Percentiles rank a stretch among this genome's conserved stretches.
These are phyloP conservation scores for Sporobolomyces pararoseus DNA, from an alignment of 768 basidiomycete genomes.

Conservation along the genomic window DNA sequence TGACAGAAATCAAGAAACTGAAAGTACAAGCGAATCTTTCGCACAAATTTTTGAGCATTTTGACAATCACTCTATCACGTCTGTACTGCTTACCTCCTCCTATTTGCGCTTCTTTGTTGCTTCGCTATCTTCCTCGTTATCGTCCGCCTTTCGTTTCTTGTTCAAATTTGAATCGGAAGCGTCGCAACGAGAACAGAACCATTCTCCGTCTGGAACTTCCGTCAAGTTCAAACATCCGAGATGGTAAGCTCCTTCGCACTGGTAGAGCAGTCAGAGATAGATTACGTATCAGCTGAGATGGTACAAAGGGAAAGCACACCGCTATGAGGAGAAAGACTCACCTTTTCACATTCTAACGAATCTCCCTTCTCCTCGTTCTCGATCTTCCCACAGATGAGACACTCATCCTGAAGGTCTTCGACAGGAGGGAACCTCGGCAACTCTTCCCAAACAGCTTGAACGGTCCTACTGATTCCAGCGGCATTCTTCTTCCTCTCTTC, in stretches of 20 bases:
- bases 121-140: neutral
- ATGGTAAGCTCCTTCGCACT: constrained; percentile 91
- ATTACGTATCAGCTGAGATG: too few relatives aligned
- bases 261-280: too few relatives aligned
- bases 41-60: too few relatives aligned
- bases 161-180: neutral
- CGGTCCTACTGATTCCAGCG: constrained; percentile 16
- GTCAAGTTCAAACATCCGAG: constrained; percentile 70
- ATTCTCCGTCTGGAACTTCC: constrained; percentile 67
- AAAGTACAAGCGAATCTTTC: too few relatives aligned
- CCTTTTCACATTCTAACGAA: constrained; percentile 88
- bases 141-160: constrained; percentile 13
- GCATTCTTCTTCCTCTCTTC: constrained; percentile 4
- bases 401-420: constrained; percentile 63
- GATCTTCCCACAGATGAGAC: constrained; percentile 62
- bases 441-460: constrained; percentile 65
- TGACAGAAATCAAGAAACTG: too few relatives aligned
- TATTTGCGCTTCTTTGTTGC: constrained; percentile 13
- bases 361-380: constrained; percentile 59
- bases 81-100: too few relatives aligned
- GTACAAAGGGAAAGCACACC: too few relatives aligned
- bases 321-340: constrained; percentile 46
- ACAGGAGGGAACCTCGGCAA: constrained; percentile 75
- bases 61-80: too few relatives aligned
- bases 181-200: constrained; percentile 40